A percentile compares a stretch with the other conserved stretches of the same genome.
Evolutionary conservation across 176 grass and related monocot genomes (phyloP).

Genomic region (Rhipidocladum racemiflorum): DNA sequence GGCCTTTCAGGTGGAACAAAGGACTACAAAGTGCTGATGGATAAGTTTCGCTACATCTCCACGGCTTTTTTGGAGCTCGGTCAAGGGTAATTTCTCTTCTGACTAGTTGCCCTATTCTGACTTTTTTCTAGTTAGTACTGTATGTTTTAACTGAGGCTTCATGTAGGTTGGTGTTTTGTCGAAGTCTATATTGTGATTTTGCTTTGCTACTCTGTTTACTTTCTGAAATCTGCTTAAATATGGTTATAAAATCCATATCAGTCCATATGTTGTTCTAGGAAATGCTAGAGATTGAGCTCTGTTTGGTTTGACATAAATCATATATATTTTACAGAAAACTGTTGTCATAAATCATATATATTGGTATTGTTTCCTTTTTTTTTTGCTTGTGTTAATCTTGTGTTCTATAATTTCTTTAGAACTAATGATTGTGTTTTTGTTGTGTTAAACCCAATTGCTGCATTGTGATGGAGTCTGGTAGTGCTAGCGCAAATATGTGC

Average conservation of each 20-base stretch:
- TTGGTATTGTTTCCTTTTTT: no score
- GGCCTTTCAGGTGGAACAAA: constrained; percentile 71
- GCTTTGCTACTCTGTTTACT: not conserved
- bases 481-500: no score
- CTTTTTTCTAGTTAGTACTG: not conserved
- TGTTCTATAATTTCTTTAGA: no score
- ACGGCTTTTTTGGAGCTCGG: constrained; percentile 84
- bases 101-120: not conserved
- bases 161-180: not conserved
- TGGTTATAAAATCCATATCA: not conserved
- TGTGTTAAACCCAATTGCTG: no score
- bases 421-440: no score
- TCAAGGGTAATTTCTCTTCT: constrained; percentile 44
- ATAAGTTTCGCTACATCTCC: constrained; percentile 71
- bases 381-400: no score
- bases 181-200: not conserved
- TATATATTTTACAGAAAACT: no score
- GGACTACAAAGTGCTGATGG: constrained; percentile 88
- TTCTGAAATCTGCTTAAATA: not conserved
- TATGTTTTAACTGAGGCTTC: not conserved
- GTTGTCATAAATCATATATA: no score
- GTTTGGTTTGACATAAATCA: not conserved
- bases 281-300: not conserved
- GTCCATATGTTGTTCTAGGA: not conserved
- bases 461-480: no score